Conservation (phyloP, 306 rosid species). For the Dalbergia cultrata region DNA sequence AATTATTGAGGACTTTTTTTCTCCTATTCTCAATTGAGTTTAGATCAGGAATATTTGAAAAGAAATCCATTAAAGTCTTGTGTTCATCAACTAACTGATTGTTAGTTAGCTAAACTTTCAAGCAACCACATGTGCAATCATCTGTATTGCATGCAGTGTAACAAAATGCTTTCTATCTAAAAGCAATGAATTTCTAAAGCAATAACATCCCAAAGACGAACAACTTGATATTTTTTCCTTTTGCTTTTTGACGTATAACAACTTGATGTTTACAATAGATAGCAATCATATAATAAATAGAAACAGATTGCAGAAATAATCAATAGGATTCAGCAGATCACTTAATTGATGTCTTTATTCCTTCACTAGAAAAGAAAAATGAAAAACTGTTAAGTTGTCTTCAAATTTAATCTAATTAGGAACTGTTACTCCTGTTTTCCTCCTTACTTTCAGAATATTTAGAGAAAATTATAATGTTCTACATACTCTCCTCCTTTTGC, state of each 20-base stretch:
- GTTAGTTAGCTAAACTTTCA: conserved; percentile 17
- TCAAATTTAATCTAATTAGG: neutral
- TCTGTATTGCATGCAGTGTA: neutral
- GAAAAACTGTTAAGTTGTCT: neutral
- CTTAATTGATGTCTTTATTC: conserved; percentile 3
- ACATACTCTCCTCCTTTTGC: conserved; percentile 18
- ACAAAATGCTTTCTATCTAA: neutral
- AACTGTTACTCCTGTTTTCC: conserved; percentile 3
- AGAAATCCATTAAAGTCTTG: conserved; percentile 4
- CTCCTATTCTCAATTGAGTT: conserved; percentile 1
- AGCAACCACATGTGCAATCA: conserved; percentile 10
- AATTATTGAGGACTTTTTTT: conserved; percentile 12
- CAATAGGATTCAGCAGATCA: conserved; percentile 5
- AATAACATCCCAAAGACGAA: neutral
- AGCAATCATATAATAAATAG: neutral
- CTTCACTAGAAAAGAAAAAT: neutral
- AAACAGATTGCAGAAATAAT: conserved; percentile 11
- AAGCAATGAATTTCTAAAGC: conserved; percentile 24
- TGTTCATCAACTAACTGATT: conserved; percentile 7
- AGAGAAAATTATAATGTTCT: neutral
- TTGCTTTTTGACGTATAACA: neutral
- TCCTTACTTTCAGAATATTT: neutral
- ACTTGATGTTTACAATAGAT: neutral
- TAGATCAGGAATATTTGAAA: conserved; percentile 34
- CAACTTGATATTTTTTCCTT: neutral